phyloP scores from a whole-genome alignment of 345 rosid genomes.

The Populus tremula region DNA sequence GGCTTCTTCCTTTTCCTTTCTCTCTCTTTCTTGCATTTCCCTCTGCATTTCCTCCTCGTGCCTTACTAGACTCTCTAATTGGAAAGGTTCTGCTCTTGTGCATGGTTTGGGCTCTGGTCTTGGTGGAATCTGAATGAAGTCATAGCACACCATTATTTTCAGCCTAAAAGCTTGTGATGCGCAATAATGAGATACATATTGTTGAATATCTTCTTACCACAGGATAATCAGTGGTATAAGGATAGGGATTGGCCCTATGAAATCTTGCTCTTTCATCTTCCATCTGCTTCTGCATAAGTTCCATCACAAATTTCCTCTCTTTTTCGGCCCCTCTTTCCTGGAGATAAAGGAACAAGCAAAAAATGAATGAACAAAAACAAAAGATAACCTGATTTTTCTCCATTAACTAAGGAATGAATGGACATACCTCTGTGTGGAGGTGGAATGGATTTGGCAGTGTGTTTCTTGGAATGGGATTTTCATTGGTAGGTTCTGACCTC shows the following conservation, averaged over 20 bases:
- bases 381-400: not conserved
- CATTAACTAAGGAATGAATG: not conserved
- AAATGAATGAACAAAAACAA: not conserved
- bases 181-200: not conserved
- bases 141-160: not conserved
- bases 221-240: conserved; percentile 92
- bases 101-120: conserved; percentile 81
- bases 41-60: conserved; percentile 86
- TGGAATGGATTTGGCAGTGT: conserved; percentile 85
- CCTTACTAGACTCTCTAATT: conserved; percentile 73
- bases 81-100: conserved; percentile 84
- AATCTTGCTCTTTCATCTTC: conserved; percentile 76
- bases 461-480: conserved; percentile 61
- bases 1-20: conserved; percentile 70
- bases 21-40: conserved; percentile 75
- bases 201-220: conserved; percentile 49
- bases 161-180: not conserved
- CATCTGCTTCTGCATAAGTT: conserved; percentile 50
- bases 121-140: conserved; percentile 61
- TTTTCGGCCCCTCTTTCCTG: conserved; percentile 96
- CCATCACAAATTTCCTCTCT: conserved; percentile 62
- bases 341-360: not conserved
- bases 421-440: conserved; percentile 81
- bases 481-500: conserved; percentile 62
- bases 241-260: conserved; percentile 87